A percentile compares a stretch with the other conserved stretches of the same genome.
Conservation (phyloP, 169 alveolate genomes). For the Cryptosporidium felis region DNA sequence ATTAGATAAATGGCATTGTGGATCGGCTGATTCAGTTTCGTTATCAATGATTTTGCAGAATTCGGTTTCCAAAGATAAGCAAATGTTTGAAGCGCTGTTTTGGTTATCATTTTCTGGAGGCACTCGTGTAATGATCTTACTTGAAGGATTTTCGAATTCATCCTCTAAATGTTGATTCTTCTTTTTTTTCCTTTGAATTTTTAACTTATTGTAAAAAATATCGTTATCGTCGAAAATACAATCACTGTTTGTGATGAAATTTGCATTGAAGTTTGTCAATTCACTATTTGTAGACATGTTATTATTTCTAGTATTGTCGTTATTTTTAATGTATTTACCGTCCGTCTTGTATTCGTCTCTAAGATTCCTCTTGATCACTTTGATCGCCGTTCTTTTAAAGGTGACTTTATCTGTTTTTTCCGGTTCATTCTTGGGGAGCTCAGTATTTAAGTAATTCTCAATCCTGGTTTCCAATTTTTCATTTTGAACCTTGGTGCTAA, state of each 20-base stretch:
- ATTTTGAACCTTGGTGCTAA: not conserved
- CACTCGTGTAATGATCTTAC: too few relatives aligned
- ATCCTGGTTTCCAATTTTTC: not conserved
- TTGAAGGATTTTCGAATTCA: slow-evolving; percentile 12
- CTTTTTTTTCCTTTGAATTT: slow-evolving; percentile 12
- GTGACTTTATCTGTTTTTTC: not conserved
- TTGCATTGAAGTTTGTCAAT: slow-evolving; percentile 16
- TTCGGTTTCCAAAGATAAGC: slow-evolving; percentile 46
- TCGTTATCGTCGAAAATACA: slow-evolving; percentile 38
- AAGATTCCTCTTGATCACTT: slow-evolving; percentile 4
- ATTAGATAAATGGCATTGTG: too few relatives aligned
- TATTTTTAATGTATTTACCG: not conserved
- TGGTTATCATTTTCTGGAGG: not conserved
- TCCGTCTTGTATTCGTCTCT: not conserved
- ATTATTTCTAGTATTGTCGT: not conserved
- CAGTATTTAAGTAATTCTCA: not conserved
- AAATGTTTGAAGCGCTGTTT: not conserved
- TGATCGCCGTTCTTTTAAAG: slow-evolving; percentile 30
- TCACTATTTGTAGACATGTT: not conserved
- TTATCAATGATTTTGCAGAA: slow-evolving; percentile 21
- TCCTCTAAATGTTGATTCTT: not conserved
- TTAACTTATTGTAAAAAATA: not conserved
- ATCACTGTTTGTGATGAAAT: not conserved
- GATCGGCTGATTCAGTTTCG: not conserved
- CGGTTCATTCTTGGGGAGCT: not conserved